These are phyloP conservation scores for Cicer chorassanicum DNA, from an alignment of 306 rosid species.

Conservation along the genomic window DNA sequence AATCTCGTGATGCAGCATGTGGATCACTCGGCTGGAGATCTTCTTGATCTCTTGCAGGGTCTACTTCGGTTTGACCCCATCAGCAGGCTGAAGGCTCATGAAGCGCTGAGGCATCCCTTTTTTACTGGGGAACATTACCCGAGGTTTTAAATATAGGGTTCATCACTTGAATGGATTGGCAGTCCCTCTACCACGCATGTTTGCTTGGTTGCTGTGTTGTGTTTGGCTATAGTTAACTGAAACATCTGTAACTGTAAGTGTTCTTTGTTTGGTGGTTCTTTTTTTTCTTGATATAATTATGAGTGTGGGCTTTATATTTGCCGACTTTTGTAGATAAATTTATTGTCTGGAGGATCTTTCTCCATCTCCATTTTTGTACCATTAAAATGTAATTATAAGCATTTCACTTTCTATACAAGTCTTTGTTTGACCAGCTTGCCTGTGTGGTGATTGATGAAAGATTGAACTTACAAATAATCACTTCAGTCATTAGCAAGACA, in stretches of 20 bases:
- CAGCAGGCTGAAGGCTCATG: conserved; percentile 58
- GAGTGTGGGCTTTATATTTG: conserved; percentile 18
- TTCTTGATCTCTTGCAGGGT: conserved; percentile 82
- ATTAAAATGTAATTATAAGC: conserved; percentile 36
- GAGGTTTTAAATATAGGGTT: conserved; percentile 47
- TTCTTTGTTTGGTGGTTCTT: conserved; percentile 11
- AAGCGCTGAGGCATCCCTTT: conserved; percentile 79
- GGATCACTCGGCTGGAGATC: conserved; percentile 85
- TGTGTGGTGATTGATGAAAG: neutral
- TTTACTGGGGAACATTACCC: conserved; percentile 56
- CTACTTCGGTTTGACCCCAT: conserved; percentile 70
- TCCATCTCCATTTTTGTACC: conserved; percentile 49
- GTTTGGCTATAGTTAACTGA: conserved; percentile 18
- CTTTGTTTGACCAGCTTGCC: neutral
- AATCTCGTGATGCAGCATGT: conserved; percentile 84
- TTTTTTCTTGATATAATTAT: neutral
- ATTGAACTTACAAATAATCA: neutral
- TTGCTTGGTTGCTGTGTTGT: conserved; percentile 18
- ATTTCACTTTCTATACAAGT: conserved; percentile 15
- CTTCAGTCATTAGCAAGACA: neutral
- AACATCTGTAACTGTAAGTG: conserved; percentile 15
- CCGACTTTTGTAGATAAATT: conserved; percentile 46
- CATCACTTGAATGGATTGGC: conserved; percentile 1
- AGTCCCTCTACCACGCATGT: neutral
- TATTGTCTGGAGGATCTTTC: conserved; percentile 46